Percentiles rank a stretch among this genome's conserved stretches.
These are phyloP conservation scores for Cardamine resedifolia DNA, from an alignment of 345 rosid species.

Conservation along the genomic window DNA sequence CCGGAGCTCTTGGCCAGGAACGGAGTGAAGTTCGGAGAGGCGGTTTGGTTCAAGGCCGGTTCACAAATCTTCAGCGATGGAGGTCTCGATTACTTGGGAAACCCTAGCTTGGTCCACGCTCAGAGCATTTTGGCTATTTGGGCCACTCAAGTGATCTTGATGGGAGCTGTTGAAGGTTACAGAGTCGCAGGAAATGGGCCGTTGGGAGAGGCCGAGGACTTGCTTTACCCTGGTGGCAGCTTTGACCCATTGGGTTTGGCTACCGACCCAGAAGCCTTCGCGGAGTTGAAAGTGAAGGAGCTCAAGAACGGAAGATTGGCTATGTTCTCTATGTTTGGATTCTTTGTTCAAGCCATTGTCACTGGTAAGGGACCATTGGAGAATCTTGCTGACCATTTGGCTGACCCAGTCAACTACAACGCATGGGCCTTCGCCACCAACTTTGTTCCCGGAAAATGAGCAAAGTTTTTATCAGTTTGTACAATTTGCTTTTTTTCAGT, in stretches of 20 bases:
- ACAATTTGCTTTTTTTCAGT: constrained; percentile 48
- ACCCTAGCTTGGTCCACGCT: constrained; percentile 80
- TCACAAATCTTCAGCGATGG: constrained; percentile 82
- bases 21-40: constrained; percentile 80
- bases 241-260: constrained; percentile 56
- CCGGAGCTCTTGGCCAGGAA: constrained; percentile 60
- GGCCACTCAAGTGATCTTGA: constrained; percentile 76
- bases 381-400: constrained; percentile 82
- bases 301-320: constrained; percentile 80
- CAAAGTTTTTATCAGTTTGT: constrained; percentile 42
- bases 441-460: constrained; percentile 89
- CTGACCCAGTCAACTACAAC: constrained; percentile 84
- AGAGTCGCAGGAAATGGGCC: constrained; percentile 60
- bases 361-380: constrained; percentile 79
- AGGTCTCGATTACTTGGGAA: constrained; percentile 80
- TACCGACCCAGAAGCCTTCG: constrained; percentile 83
- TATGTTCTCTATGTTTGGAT: constrained; percentile 87
- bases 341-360: constrained; percentile 85
- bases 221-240: constrained; percentile 53
- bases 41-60: constrained; percentile 89
- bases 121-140: constrained; percentile 83
- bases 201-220: constrained; percentile 50
- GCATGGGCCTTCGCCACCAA: constrained; percentile 89
- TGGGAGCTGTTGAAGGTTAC: constrained; percentile 89
- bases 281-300: constrained; percentile 81